Percentiles rank a stretch among this genome's conserved stretches.
These are phyloP conservation scores for Lablab purpureus DNA, from an alignment of 306 rosid genomes.

Conservation along the genomic window DNA sequence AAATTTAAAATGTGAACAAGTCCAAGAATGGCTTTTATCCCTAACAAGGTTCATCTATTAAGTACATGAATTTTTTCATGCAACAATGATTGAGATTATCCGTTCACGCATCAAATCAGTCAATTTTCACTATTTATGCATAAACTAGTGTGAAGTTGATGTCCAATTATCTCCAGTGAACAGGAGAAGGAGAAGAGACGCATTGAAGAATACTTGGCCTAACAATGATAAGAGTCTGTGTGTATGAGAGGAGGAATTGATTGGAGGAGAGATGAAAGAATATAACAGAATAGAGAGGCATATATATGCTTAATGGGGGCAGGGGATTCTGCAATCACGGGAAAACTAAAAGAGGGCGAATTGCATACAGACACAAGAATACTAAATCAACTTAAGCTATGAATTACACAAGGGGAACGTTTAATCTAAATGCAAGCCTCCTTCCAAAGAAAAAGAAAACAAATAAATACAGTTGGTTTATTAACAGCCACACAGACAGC, in stretches of 20 bases:
- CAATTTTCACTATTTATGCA: constrained; percentile 13
- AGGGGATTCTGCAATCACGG: background rate
- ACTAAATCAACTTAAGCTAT: background rate
- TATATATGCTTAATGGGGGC: no score
- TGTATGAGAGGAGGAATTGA: constrained; percentile 6
- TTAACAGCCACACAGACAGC: constrained; percentile 6
- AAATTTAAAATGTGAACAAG: constrained; percentile 6
- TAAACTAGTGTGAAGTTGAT: constrained; percentile 25
- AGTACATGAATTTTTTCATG: background rate
- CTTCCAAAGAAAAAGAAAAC: constrained; percentile 16
- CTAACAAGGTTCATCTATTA: background rate
- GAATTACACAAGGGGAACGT: background rate
- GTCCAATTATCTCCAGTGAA: background rate
- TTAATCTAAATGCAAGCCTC: constrained; percentile 7
- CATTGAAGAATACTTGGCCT: background rate
- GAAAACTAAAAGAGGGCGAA: background rate
- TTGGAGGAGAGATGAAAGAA: background rate
- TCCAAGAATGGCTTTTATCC: background rate
- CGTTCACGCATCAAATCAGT: constrained; percentile 6
- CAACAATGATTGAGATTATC: background rate
- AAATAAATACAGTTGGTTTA: constrained; percentile 9
- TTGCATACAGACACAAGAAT: no score
- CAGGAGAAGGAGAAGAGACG: constrained; percentile 1
- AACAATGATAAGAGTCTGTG: background rate
- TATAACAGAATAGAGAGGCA: no score